These are phyloP conservation scores for Fusarium anthophilum DNA, from an alignment of 2,329 filamentous ascomycete genomes.

Conservation along the genomic window DNA sequence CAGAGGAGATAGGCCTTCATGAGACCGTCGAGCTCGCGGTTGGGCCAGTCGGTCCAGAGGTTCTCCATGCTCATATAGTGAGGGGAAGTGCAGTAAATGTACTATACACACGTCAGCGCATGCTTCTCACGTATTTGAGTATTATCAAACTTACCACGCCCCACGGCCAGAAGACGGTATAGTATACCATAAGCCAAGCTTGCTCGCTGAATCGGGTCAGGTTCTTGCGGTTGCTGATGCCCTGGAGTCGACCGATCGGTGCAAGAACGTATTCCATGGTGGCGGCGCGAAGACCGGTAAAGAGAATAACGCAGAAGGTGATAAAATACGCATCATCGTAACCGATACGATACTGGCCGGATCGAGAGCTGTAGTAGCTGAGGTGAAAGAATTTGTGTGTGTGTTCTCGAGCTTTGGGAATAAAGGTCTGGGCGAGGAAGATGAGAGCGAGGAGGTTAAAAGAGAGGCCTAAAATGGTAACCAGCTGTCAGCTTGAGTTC, in stretches of 20 bases:
- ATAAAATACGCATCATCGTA: conserved; percentile 85
- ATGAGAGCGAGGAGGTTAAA: conserved; percentile 87
- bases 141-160: conserved; percentile 73
- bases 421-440: conserved; percentile 81
- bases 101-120: conserved; percentile 60
- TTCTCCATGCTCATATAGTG: conserved; percentile 81
- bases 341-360: conserved; percentile 78
- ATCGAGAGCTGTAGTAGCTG: conserved; percentile 79
- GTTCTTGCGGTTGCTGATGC: conserved; percentile 80
- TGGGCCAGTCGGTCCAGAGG: conserved; percentile 88
- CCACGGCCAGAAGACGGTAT: conserved; percentile 80
- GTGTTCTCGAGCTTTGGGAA: conserved; percentile 80
- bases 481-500: conserved; percentile 38
- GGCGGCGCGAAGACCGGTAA: conserved; percentile 85
- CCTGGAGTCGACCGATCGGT: conserved; percentile 77
- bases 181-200: conserved; percentile 89
- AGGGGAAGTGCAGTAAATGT: conserved; percentile 79
- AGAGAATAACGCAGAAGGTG: conserved; percentile 80
- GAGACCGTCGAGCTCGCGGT: conserved; percentile 75
- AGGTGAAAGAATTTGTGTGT: conserved; percentile 91
- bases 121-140: neutral
- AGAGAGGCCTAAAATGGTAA: conserved; percentile 69
- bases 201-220: conserved; percentile 91
- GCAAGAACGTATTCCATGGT: conserved; percentile 88
- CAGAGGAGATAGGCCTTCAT: conserved; percentile 91